phyloP scores from a whole-genome alignment of 495 filamentous ascomycete species.

The Penicillium parvum region DNA sequence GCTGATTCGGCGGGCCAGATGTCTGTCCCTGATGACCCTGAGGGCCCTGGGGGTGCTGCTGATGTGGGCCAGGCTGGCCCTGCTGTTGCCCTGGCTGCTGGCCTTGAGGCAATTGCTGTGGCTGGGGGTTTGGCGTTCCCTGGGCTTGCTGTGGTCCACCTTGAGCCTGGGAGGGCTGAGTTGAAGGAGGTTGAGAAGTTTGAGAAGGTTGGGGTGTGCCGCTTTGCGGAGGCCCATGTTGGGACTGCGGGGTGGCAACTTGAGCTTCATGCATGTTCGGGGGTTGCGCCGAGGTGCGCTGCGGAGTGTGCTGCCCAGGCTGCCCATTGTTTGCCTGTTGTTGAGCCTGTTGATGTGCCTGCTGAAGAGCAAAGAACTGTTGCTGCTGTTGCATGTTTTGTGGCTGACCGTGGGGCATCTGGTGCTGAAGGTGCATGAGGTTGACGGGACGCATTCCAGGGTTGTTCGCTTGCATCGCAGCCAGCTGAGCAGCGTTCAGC shows the following conservation, averaged over 20 bases:
- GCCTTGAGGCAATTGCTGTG: conserved; percentile 46
- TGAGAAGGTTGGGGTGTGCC: conserved; percentile 47
- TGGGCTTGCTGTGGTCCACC: conserved; percentile 42
- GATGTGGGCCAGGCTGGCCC: conserved; percentile 33
- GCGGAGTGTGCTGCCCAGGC: conserved; percentile 45
- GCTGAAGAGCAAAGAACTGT: conserved; percentile 28
- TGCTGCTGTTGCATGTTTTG: conserved; percentile 47
- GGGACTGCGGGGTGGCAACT: conserved; percentile 50
- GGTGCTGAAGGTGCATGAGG: conserved; percentile 44
- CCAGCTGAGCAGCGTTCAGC: conserved; percentile 52
- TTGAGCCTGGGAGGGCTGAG: conserved; percentile 40
- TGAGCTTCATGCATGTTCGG: conserved; percentile 45
- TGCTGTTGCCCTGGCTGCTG: conserved; percentile 38
- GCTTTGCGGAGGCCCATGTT: conserved; percentile 48
- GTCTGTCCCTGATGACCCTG: conserved; percentile 40
- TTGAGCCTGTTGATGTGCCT: conserved; percentile 35
- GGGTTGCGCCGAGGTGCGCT: conserved; percentile 41
- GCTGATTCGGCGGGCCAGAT: conserved; percentile 37
- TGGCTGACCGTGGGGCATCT: conserved; percentile 51
- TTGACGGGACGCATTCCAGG: conserved; percentile 43
- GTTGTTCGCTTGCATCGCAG: conserved; percentile 51
- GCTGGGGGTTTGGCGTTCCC: conserved; percentile 39
- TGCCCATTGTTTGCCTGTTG: conserved; percentile 40
- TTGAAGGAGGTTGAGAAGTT: conserved; percentile 38
- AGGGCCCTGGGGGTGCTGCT: conserved; percentile 39